These are phyloP conservation scores for Rhazya stricta DNA, from an alignment of 257 asterid species.

Conservation along the genomic window DNA sequence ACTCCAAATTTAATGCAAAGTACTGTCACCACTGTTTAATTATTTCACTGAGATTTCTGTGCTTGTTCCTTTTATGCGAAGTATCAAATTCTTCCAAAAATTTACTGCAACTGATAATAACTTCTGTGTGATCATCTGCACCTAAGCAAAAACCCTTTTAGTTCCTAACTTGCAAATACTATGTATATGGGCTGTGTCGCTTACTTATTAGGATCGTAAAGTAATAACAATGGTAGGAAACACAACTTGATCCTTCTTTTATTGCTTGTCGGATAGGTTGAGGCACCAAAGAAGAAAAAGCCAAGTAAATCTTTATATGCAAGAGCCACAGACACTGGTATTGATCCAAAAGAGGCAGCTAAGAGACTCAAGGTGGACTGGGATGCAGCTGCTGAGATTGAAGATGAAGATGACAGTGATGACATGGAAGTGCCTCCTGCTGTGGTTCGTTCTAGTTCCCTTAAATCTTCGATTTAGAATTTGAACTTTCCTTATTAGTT, in stretches of 20 bases:
- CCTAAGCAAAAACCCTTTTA: neutral
- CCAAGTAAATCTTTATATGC: constrained; percentile 71
- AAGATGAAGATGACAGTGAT: constrained; percentile 46
- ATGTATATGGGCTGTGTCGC: neutral
- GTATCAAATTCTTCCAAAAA: neutral
- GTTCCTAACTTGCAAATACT: neutral
- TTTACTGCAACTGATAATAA: neutral
- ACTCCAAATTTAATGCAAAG: neutral
- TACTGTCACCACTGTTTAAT: neutral
- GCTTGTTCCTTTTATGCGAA: neutral
- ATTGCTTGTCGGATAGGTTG: constrained; percentile 43
- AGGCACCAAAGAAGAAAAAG: constrained; percentile 41
- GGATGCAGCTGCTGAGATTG: constrained; percentile 94
- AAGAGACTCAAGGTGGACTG: constrained; percentile 83
- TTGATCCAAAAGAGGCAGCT: constrained; percentile 80
- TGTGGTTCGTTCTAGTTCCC: constrained; percentile 47
- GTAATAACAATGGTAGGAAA: neutral
- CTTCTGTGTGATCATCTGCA: neutral
- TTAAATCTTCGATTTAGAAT: constrained; percentile 7
- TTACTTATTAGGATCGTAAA: too few species aligned
- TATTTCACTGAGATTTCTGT: neutral
- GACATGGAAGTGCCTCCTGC: constrained; percentile 74
- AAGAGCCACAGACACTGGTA: constrained; percentile 77
- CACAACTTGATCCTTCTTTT: neutral
- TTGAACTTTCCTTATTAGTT: neutral